These are phyloP conservation scores for Suillus bovinus DNA, from an alignment of 768 basidiomycete genomes.

Conservation along the genomic window DNA sequence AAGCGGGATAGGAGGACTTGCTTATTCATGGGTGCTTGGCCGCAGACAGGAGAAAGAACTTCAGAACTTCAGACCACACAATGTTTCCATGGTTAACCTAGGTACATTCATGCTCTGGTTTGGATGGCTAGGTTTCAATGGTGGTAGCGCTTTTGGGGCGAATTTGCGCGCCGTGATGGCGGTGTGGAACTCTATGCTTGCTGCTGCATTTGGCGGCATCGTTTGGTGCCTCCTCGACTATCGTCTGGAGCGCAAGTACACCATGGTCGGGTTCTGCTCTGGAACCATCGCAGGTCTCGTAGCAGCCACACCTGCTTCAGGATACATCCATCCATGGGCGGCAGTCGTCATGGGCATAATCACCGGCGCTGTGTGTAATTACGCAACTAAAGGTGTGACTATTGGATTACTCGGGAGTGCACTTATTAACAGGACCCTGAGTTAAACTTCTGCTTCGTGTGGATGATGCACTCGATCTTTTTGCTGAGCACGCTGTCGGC, in stretches of 20 bases:
- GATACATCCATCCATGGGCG: constrained; percentile 77
- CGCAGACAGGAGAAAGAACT: constrained; percentile 72
- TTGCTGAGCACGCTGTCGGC: constrained; percentile 88
- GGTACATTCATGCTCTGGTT: constrained; percentile 89
- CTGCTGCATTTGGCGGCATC: constrained; percentile 78
- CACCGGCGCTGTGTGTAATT: constrained; percentile 74
- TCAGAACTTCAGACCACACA: constrained; percentile 84
- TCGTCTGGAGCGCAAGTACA: constrained; percentile 78
- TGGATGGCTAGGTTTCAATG: constrained; percentile 90
- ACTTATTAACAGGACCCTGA: constrained; percentile 29
- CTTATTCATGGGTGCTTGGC: constrained; percentile 86
- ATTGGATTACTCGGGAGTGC: neutral
- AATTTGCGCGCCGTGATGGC: constrained; percentile 86
- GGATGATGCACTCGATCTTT: constrained; percentile 91
- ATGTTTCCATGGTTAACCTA: constrained; percentile 79
- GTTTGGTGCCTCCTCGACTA: constrained; percentile 85
- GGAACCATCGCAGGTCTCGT: constrained; percentile 90
- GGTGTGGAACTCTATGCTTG: constrained; percentile 87
- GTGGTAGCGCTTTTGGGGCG: constrained; percentile 84
- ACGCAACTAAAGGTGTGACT: constrained; percentile 74
- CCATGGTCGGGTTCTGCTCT: constrained; percentile 87
- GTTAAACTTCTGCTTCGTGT: constrained; percentile 70
- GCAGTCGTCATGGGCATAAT: constrained; percentile 75
- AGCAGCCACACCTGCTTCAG: constrained; percentile 86
- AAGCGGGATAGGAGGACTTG: constrained; percentile 82